Evolutionary conservation across 2,329 filamentous ascomycete species (phyloP).

Genomic region (Trichoderma lentiforme): DNA sequence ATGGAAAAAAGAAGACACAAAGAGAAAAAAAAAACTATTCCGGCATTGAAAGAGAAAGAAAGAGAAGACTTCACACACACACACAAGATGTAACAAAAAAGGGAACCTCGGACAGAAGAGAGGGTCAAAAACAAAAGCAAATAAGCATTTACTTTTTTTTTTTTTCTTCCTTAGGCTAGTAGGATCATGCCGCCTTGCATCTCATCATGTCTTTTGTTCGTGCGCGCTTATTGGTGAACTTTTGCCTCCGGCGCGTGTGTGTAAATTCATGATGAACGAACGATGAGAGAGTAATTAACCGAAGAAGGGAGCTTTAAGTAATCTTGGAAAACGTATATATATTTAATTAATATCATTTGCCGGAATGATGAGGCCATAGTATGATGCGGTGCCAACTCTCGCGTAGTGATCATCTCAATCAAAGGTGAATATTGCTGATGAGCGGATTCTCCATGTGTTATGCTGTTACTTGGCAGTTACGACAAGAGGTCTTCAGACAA

Average conservation of each 20-base stretch:
- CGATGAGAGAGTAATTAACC: neutral
- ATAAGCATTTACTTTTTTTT: slow-evolving; percentile 1
- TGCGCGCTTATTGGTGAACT: neutral
- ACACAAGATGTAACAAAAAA: slow-evolving; percentile 2
- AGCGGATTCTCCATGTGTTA: no score
- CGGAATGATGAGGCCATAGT: neutral
- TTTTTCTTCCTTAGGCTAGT: neutral
- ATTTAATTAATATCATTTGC: neutral
- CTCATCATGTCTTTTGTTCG: neutral
- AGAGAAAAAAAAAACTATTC: neutral
- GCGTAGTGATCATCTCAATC: neutral
- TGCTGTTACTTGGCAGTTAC: neutral
- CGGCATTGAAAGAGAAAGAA: slow-evolving; percentile 2
- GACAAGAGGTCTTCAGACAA: neutral
- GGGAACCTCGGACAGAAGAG: neutral
- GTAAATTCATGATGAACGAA: neutral
- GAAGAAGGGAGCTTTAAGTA: neutral
- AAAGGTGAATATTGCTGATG: neutral
- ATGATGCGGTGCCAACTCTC: neutral
- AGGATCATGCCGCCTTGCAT: neutral
- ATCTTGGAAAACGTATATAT: neutral
- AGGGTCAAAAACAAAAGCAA: neutral
- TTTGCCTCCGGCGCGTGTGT: neutral
- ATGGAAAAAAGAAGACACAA: neutral
- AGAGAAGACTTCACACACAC: neutral